Base-by-base conservation (phyloP, 2,329 filamentous ascomycete species). In the Colletotrichum musae region DNA sequence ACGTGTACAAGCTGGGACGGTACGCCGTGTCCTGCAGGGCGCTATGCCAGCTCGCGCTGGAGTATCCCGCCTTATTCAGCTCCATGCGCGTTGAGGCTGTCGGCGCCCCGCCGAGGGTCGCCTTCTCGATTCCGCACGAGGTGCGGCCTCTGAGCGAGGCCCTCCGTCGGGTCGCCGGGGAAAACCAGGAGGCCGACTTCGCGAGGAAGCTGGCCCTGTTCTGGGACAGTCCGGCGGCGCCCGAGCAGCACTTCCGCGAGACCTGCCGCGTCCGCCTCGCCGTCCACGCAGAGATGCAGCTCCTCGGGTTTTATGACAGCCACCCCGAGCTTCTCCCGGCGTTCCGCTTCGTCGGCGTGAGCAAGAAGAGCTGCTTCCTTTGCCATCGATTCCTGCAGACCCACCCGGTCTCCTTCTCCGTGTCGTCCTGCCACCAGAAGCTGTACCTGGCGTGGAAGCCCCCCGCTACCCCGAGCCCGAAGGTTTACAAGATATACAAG, bases 201-300 rank as follows among this genome's bases (percentile, higher is more conserved):
- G 21, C 41, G n/a, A 48, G 5, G n/a, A 63, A n/a, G 16, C n/a
- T 63, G n/a, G 51, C 59, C 7, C 18, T 10, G 10, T 7, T 63
- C 13, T 63, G 51, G 59, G n/a, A n/a, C 18, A 16, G 39, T 12
- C 6, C 16, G 7, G 21, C 16, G 4, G 21, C 47, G 12, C 59
- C 59, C 24, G 51, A 63, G n/a, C 5, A 6, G 12, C 21, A 36
- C 51, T 63, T 63, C 18, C 50, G 18, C 5, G 15, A 36, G 21
- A 41, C 51, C 4, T 63, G 39, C 32, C 15, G 47, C 45, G 50
- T 63, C 39, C 24, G n/a, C n/a, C 59, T 63, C n/a, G 39, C 51
- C 53, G 50, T 63, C 5, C 50, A 63, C 56, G 50, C 59, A 10
- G 50, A 63, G 36, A 48, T 63, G 26, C 39, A 63, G 26, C 59